Base-by-base conservation (phyloP, 2,329 filamentous ascomycete species). In the Colletotrichum sp. region DNA sequence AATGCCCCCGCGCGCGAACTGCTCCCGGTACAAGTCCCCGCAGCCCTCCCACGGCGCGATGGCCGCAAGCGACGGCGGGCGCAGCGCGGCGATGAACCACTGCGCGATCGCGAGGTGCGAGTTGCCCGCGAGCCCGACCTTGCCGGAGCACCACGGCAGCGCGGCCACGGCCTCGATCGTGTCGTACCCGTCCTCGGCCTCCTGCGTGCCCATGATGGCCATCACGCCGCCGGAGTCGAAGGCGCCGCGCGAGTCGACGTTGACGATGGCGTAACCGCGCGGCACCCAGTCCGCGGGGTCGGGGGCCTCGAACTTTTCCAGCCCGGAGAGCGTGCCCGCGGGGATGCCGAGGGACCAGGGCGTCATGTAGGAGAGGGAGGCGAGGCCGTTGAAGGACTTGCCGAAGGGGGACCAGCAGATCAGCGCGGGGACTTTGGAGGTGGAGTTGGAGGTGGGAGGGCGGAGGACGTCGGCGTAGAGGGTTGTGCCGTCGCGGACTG, bases 391-490 rank as follows among this genome's bases (percentile, higher is more conserved):
- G 73, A 84, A 86, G 72, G 86, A 84, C 77, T 89, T 89, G 24
- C 87, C 87, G 74, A 86, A 89, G 16, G 83, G 84, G 8, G 82
- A 84, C 86, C 86, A 89, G 65, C 81, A 82, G 2, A 89, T 77
- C 28, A 88, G 79, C 2, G 86, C 87, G 3, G 88, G 87, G 1
- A 88, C 78, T 58, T 82, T 85, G 66, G 80, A 78, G 13, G 74
- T 71, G 32, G 80, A 78, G 66, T 80, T 79, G 18, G 77, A 75
- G 34, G 80, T 79, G 3, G 83, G 78, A 0, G 87, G 86, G 8
- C 87, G 82, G 77, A 87, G 88, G 38, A 89, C 82, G 65, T 89
- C 87, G 10, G 81, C 82, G 76, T 87, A 88, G 1, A 89, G 80
- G 1, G 80, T 80, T 13, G 76, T 80, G 24, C 87, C 87, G 75